Conservation (phyloP, 1,284 basidiomycete species). For the Cryptococcus sp. region DNA sequence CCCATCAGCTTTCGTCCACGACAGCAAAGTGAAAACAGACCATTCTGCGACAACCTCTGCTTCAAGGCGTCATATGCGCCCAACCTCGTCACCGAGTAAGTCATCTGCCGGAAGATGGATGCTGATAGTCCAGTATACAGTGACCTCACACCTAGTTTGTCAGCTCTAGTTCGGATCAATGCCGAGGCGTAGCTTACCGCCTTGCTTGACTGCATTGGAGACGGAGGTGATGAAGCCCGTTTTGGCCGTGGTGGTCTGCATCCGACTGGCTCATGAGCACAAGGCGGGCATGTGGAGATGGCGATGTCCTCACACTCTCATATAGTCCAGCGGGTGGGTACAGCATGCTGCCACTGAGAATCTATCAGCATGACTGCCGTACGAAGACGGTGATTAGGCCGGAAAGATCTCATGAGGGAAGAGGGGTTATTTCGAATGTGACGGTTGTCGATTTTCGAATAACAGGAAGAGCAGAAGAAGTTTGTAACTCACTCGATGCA, state of each 20-base stretch:
- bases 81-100: slow-evolving; percentile 21
- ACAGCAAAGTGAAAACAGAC: slow-evolving; percentile 7
- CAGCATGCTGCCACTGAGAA: slow-evolving; percentile 72
- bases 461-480: neutral
- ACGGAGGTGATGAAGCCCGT: slow-evolving; percentile 29
- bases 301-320: slow-evolving; percentile 61
- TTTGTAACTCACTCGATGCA: slow-evolving; percentile 1
- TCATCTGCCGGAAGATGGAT: slow-evolving; percentile 21
- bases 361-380: neutral
- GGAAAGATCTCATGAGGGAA: too few species aligned
- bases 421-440: too few species aligned
- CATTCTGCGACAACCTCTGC: slow-evolving; percentile 22
- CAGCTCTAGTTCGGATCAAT: slow-evolving; percentile 1
- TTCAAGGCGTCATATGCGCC: slow-evolving; percentile 22
- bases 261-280: slow-evolving; percentile 23
- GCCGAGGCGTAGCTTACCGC: slow-evolving; percentile 19
- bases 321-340: slow-evolving; percentile 79
- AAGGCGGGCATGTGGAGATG: neutral
- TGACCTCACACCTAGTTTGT: slow-evolving; percentile 9
- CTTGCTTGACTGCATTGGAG: slow-evolving; percentile 25
- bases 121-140: slow-evolving; percentile 23
- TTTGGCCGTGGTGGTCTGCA: slow-evolving; percentile 40
- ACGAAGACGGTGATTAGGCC: too few species aligned
- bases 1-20: neutral
- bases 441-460: neutral